phyloP scores from a whole-genome alignment of 192 early-diverging fungal genomes.

The Linderina pennispora region DNA sequence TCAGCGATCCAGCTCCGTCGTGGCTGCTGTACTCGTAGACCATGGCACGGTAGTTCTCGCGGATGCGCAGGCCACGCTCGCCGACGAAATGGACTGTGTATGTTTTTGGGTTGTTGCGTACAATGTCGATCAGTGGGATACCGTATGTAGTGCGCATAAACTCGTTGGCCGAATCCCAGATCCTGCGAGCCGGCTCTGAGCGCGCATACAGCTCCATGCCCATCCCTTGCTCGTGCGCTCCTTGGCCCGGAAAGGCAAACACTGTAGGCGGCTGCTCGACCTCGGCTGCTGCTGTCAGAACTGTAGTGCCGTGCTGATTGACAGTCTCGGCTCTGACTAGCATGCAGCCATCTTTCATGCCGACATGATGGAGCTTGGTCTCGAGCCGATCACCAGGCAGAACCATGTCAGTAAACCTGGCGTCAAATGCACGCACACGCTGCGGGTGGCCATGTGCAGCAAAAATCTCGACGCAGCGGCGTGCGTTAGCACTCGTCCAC shows the following conservation, averaged over 20 bases:
- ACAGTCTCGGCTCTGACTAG: constrained; percentile 75
- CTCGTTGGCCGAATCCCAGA: constrained; percentile 90
- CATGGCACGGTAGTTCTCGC: constrained; percentile 77
- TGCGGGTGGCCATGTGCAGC: constrained; percentile 76
- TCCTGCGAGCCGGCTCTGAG: constrained; percentile 71
- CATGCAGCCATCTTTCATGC: constrained; percentile 85
- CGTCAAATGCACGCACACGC: constrained; percentile 71
- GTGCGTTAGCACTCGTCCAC: constrained; percentile 90
- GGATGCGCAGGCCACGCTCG: constrained; percentile 71
- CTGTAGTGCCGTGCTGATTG: constrained; percentile 58
- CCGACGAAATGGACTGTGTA: constrained; percentile 90
- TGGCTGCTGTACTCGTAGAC: constrained; percentile 74
- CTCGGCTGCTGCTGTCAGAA: constrained; percentile 82
- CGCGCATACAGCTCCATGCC: constrained; percentile 87
- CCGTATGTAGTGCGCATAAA: constrained; percentile 82
- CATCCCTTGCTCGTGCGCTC: constrained; percentile 90
- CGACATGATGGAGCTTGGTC: constrained; percentile 77
- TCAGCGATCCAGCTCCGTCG: constrained; percentile 58
- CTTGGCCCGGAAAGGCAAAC: constrained; percentile 91
- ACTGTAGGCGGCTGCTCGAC: constrained; percentile 80
- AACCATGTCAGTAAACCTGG: constrained; percentile 84
- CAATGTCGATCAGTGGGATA: constrained; percentile 87
- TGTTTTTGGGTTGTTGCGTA: constrained; percentile 73
- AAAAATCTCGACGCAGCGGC: constrained; percentile 80
- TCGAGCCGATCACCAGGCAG: constrained; percentile 75